Percentiles rank a stretch among this genome's conserved stretches.
Evolutionary conservation across 495 filamentous ascomycete genomes (phyloP).

Genomic region (Cercophora sp.): DNA sequence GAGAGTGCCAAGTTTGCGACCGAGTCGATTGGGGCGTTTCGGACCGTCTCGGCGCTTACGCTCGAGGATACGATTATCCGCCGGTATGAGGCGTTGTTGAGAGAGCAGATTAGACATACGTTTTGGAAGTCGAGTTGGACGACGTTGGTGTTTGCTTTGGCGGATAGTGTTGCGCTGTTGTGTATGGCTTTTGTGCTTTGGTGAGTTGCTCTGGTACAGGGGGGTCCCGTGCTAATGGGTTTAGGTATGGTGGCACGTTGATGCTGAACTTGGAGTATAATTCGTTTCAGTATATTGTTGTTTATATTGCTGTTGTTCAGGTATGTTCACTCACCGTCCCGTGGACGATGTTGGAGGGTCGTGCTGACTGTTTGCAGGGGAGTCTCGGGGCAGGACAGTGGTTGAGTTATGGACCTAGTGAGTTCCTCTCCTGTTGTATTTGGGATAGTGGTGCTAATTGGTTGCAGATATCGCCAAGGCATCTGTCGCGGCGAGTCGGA

Average conservation of each 20-base stretch:
- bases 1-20: conserved; percentile 55
- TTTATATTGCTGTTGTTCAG: conserved; percentile 46
- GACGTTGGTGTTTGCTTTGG: conserved; percentile 47
- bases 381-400: conserved; percentile 42
- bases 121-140: conserved; percentile 49
- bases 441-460: not conserved
- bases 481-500: conserved; percentile 51
- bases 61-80: conserved; percentile 49
- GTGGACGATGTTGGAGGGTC: not conserved
- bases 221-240: not conserved
- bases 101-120: conserved; percentile 47
- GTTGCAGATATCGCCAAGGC: conserved; percentile 55
- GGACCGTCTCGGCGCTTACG: conserved; percentile 54
- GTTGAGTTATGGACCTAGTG: conserved; percentile 47
- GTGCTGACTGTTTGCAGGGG: conserved; percentile 21
- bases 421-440: conserved; percentile 14
- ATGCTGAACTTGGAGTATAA: conserved; percentile 39
- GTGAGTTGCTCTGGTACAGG: conserved; percentile 33
- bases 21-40: conserved; percentile 53
- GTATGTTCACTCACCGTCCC: no score
- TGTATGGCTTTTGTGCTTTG: conserved; percentile 56
- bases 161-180: conserved; percentile 49
- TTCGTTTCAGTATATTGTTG: conserved; percentile 47
- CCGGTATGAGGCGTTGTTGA: conserved; percentile 47
- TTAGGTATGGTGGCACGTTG: conserved; percentile 41